A percentile compares a stretch with the other conserved stretches of the same genome.
phyloP scores from a whole-genome alignment of 768 basidiomycete species.

The Hemileccinum impolitum region DNA sequence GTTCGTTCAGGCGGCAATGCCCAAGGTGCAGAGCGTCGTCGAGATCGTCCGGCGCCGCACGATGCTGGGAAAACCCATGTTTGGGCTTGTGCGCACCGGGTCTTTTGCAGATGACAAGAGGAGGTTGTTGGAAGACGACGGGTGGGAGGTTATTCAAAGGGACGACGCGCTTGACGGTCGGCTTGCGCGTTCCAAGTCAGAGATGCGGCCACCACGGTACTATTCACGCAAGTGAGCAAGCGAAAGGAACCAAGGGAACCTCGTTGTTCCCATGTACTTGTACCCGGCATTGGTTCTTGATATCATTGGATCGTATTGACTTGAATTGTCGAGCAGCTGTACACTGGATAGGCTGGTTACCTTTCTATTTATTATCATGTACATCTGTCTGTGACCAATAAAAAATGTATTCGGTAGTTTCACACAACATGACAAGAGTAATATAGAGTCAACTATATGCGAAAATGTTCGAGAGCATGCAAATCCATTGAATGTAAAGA shows the following conservation, averaged over 20 bases:
- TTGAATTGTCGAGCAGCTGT: conserved; percentile 4
- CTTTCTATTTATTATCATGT: neutral
- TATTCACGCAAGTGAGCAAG: conserved; percentile 13
- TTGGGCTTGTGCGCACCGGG: conserved; percentile 7
- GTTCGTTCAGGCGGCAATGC: conserved; percentile 34
- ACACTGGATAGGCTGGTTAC: neutral
- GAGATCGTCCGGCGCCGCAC: conserved; percentile 24
- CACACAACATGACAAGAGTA: no score
- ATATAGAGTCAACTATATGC: no score
- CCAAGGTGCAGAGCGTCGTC: conserved; percentile 40
- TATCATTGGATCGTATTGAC: conserved; percentile 2
- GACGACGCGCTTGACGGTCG: conserved; percentile 6
- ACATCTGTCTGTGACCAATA: neutral
- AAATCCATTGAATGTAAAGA: no score
- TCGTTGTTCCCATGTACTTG: neutral
- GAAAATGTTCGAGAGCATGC: no score
- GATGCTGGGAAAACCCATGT: conserved; percentile 4
- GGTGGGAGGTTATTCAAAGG: conserved; percentile 15
- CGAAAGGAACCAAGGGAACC: neutral
- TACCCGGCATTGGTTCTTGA: neutral
- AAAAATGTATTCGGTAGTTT: no score
- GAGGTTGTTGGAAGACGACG: conserved; percentile 17
- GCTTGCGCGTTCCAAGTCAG: conserved; percentile 24
- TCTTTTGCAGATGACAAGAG: conserved; percentile 19
- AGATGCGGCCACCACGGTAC: conserved; percentile 21